Evolutionary conservation across 768 basidiomycete genomes (phyloP), one percentile per base, ranked within the genome.

Genomic region (Xanthoconium stramineum): DNA sequence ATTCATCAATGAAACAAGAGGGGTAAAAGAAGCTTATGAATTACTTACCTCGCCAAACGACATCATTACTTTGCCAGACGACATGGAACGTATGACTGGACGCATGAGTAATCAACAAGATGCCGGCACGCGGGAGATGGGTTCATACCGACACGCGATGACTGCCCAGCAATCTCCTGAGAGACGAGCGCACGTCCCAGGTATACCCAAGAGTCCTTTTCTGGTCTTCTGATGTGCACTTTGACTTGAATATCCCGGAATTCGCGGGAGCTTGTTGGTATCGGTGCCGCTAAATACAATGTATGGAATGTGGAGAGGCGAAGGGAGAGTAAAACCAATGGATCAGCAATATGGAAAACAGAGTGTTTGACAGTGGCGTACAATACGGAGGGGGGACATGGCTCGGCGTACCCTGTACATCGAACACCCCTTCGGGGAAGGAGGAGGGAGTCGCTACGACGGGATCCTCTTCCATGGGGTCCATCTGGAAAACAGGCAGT

Each of bases 171-270:
- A 33, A 88, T 70, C 70, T 92, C 91, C 58, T 91, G 88, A 30
- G 85, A 79, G 47, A 91, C 89, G 28, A 87, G 67, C 20, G 84
- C 91, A 65, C 90, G 81, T 12, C 91, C 91, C 48, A 91, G 79
- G 62, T 92, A 93, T 29, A 82, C 76, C 91, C 91, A 92, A 17
- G 85, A 80, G 69, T 92, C 91, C 65, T 76, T 83, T 53, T 91
- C 90, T 36, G 90, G 86, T 61, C 83, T 77, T 60, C 91, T 80
- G 61, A 91, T 86, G 64, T 92, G 91, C 19, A 93, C 89, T 69
- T 92, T 91, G 56, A 92, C 91, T 56, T 88, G 82, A 56, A 92
- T 81, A 55, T 92, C 89, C 51, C 85, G 83, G 66, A 89, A 88
- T 63, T 86, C 85, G 54, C 82, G 82, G 55, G 75, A 35, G 47